These are phyloP conservation scores for Orbilia ellipsospora DNA, from an alignment of 2,329 filamentous ascomycete species.

Conservation along the genomic window DNA sequence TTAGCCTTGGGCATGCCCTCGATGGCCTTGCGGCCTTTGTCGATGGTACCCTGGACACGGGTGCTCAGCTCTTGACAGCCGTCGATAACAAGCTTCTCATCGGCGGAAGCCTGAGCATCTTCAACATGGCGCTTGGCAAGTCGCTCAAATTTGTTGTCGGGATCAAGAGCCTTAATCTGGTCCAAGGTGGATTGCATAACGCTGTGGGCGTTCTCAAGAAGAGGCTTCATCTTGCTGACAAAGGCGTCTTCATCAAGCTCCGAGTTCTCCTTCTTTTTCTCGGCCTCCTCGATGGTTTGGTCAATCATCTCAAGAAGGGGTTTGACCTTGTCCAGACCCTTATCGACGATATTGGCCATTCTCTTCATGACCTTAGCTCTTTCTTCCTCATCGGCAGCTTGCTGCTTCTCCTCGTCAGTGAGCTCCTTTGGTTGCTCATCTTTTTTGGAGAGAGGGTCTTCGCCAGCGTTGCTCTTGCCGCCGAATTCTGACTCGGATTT, in stretches of 20 bases:
- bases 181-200: conserved; percentile 89
- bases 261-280: conserved; percentile 75
- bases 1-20: conserved; percentile 92
- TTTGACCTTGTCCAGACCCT: conserved; percentile 83
- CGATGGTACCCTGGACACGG: conserved; percentile 79
- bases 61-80: conserved; percentile 76
- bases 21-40: conserved; percentile 87
- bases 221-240: conserved; percentile 84
- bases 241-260: conserved; percentile 91
- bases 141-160: conserved; percentile 84
- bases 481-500: conserved; percentile 47
- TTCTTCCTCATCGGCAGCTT: conserved; percentile 68
- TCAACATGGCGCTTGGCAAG: conserved; percentile 85
- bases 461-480: conserved; percentile 69
- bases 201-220: conserved; percentile 85
- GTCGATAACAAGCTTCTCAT: conserved; percentile 87
- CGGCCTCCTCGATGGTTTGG: conserved; percentile 82
- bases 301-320: conserved; percentile 88
- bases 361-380: conserved; percentile 78
- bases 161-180: conserved; percentile 85
- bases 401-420: conserved; percentile 67
- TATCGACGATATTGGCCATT: conserved; percentile 77
- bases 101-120: conserved; percentile 76
- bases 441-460: conserved; percentile 70
- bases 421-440: conserved; percentile 59